Evolutionary conservation across 306 rosid species (phyloP).

Genomic region (Cajanus cajan): DNA sequence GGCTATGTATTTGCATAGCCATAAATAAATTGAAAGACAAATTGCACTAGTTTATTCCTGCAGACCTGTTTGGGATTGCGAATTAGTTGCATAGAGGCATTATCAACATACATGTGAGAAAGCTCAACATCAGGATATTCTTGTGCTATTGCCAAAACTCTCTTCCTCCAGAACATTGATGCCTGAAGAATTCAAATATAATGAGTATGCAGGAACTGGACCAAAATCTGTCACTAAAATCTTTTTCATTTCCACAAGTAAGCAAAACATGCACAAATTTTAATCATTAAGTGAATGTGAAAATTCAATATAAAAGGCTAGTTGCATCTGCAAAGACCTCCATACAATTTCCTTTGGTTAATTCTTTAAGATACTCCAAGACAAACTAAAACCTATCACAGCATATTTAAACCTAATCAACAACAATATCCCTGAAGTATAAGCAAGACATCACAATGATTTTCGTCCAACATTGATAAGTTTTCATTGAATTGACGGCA

Average conservation of each 20-base stretch:
- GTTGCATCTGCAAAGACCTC: not conserved
- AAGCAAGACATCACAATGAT: not conserved
- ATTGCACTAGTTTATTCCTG: constrained; percentile 17
- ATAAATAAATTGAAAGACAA: constrained; percentile 25
- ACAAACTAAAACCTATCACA: not conserved
- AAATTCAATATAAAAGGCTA: constrained; percentile 7
- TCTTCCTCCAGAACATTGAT: constrained; percentile 88
- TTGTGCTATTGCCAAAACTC: constrained; percentile 58
- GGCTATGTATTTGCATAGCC: constrained; percentile 5
- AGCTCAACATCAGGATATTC: constrained; percentile 92
- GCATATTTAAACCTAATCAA: not conserved
- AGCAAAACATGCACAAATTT: constrained; percentile 14
- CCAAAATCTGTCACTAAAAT: constrained; percentile 12
- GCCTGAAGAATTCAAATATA: constrained; percentile 52
- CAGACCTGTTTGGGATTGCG: constrained; percentile 93
- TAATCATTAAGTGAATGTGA: not conserved
- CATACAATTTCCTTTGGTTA: not conserved
- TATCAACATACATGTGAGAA: constrained; percentile 96
- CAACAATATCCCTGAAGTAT: not conserved
- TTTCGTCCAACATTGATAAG: not conserved
- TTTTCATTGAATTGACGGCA: not conserved
- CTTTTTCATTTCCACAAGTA: not conserved
- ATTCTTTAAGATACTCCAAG: not conserved
- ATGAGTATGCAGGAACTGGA: not conserved
- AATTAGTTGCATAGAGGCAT: constrained; percentile 91